phyloP scores from a whole-genome alignment of 495 filamentous ascomycete species.

The Neurospora tetrasperma region DNA sequence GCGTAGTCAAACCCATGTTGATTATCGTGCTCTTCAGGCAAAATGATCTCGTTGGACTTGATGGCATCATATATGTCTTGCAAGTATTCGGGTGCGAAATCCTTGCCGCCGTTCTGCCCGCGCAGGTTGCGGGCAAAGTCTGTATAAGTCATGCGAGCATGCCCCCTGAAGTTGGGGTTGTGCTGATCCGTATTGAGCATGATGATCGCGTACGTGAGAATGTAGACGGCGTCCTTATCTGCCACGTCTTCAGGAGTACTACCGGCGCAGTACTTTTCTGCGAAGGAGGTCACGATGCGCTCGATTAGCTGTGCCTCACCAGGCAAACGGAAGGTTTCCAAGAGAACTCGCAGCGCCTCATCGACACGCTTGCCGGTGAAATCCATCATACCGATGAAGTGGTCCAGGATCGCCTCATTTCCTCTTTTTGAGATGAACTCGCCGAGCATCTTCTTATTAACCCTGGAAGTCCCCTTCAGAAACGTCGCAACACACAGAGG shows the following conservation, averaged over 20 bases:
- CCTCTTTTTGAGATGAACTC: conserved; percentile 86
- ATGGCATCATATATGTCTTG: conserved; percentile 86
- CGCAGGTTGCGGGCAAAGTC: conserved; percentile 84
- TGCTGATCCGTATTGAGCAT: conserved; percentile 93
- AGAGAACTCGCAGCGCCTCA: conserved; percentile 75
- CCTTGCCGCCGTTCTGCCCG: conserved; percentile 73
- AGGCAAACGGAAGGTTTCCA: conserved; percentile 89
- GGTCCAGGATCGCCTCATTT: conserved; percentile 69
- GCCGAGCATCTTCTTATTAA: conserved; percentile 84
- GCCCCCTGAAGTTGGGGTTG: conserved; percentile 77
- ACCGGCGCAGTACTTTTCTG: conserved; percentile 74
- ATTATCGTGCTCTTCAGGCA: conserved; percentile 96
- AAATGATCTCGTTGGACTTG: conserved; percentile 84
- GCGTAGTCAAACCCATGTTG: conserved; percentile 92
- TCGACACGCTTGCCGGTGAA: conserved; percentile 81
- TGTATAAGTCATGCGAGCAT: conserved; percentile 67
- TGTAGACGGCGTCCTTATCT: conserved; percentile 79
- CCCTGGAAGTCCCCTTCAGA: conserved; percentile 68
- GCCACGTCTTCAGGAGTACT: conserved; percentile 64
- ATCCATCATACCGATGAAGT: conserved; percentile 76
- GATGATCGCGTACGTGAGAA: conserved; percentile 92
- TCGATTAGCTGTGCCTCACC: conserved; percentile 91
- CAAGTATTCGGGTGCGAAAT: conserved; percentile 80
- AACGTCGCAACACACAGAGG: conserved; percentile 68
- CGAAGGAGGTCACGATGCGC: conserved; percentile 77